A percentile compares a stretch with the other conserved stretches of the same genome.
phyloP scores from a whole-genome alignment of 352 stramenopile genomes.

The Pythium brachiatum region DNA sequence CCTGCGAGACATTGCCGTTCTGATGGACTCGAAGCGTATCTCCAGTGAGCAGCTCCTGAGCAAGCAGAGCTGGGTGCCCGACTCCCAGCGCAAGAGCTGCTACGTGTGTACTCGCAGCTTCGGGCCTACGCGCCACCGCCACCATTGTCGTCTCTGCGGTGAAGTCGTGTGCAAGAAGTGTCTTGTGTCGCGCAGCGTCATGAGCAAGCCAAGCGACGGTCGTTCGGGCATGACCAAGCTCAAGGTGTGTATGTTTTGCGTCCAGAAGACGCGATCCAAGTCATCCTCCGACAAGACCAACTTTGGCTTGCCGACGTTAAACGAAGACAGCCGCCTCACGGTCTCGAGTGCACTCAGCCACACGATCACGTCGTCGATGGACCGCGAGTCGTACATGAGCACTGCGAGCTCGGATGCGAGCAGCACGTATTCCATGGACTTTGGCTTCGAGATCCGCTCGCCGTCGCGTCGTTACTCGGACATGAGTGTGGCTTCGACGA shows the following conservation, averaged over 20 bases:
- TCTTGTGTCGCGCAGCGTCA: constrained; percentile 8
- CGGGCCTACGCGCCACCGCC: constrained; percentile 38
- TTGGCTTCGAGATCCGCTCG: constrained; percentile 13
- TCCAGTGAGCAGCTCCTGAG: constrained; percentile 12
- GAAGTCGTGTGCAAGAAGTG: constrained; percentile 59
- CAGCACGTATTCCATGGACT: constrained; percentile 11
- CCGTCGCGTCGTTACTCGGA: constrained; percentile 13
- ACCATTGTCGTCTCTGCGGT: constrained; percentile 78
- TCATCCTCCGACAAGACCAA: not conserved
- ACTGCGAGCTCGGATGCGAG: not conserved
- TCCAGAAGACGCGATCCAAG: constrained; percentile 20
- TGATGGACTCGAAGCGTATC: constrained; percentile 24
- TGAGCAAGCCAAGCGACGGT: not conserved
- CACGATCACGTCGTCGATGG: constrained; percentile 14
- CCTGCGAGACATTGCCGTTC: constrained; percentile 14
- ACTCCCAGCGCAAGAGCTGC: constrained; percentile 66
- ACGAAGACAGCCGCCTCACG: not conserved
- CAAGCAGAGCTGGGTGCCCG: constrained; percentile 49
- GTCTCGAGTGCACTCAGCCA: not conserved
- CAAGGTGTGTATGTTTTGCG: constrained; percentile 24
- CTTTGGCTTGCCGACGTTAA: not conserved
- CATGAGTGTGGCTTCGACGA: constrained; percentile 18
- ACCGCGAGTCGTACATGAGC: constrained; percentile 8
- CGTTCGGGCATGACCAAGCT: constrained; percentile 9
- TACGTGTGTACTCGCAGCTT: constrained; percentile 36